Percentiles rank a stretch among this genome's conserved stretches.
Conservation (phyloP, 108 stramenopile genomes). For the Seminavis robusta region DNA sequence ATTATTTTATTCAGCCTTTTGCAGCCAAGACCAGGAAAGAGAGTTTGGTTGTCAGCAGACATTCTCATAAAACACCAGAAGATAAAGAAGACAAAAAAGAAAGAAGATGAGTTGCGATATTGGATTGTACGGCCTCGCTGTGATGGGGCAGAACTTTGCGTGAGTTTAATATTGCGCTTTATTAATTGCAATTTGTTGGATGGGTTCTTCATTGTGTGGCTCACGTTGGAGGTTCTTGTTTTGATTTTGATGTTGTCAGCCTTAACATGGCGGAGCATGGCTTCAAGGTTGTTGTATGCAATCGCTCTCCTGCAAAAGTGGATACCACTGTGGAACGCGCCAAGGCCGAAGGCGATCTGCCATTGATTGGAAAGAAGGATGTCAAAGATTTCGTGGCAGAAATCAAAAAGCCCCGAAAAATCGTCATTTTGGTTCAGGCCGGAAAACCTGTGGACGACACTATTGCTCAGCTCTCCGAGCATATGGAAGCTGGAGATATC, state of each 20-base stretch:
- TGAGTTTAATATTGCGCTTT: constrained; percentile 83
- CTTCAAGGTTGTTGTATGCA: constrained; percentile 92
- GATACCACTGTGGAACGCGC: constrained; percentile 92
- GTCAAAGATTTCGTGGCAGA: constrained; percentile 71
- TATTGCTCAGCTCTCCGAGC: constrained; percentile 72
- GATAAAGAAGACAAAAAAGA: background rate
- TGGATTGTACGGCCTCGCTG: constrained; percentile 96
- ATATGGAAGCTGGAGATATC: constrained; percentile 92
- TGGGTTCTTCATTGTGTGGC: too few species aligned
- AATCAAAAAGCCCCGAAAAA: constrained; percentile 87
- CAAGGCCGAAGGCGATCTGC: constrained; percentile 89
- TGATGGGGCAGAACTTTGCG: constrained; percentile 99
- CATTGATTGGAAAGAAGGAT: constrained; percentile 73
- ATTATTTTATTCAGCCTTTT: too few species aligned
- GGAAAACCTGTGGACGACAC: constrained; percentile 95
- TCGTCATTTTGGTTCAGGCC: constrained; percentile 95
- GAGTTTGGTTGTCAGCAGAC: too few species aligned
- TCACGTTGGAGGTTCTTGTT: too few species aligned
- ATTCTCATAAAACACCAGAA: background rate
- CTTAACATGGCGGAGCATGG: constrained; percentile 73
- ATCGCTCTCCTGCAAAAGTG: constrained; percentile 91
- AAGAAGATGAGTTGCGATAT: constrained; percentile 76
- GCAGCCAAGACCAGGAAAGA: too few species aligned
- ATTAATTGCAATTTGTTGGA: too few species aligned
- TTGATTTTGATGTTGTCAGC: background rate